Evolutionary conservation across 139 green algal genomes (phyloP).

Genomic region (Chlorella sp.): DNA sequence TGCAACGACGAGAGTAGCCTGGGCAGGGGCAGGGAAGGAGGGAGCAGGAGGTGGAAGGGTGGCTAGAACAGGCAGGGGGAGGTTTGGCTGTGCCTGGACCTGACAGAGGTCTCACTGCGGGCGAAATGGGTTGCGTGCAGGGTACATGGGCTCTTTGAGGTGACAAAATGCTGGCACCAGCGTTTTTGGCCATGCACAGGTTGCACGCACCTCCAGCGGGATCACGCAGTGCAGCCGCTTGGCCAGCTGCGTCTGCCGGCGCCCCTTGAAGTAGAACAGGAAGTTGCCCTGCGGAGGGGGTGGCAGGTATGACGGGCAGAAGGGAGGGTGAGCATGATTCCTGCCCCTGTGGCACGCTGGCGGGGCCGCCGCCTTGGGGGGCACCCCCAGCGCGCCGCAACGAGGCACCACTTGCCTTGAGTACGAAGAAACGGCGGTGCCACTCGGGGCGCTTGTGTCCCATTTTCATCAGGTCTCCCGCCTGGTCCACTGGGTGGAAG

Average conservation of each 20-base stretch:
- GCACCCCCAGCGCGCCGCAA: neutral
- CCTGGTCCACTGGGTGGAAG: constrained; percentile 8
- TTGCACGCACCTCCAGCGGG: constrained; percentile 22
- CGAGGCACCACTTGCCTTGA: constrained; percentile 4
- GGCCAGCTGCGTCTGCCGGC: neutral
- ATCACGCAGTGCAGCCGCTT: constrained; percentile 22
- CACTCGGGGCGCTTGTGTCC: neutral
- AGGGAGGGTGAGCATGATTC: neutral
- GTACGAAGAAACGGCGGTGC: constrained; percentile 33
- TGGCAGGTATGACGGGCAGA: too few species aligned
- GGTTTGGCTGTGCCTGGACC: too few species aligned
- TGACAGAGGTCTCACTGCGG: too few species aligned
- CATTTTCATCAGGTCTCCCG: constrained; percentile 23
- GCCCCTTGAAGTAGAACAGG: constrained; percentile 41
- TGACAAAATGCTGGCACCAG: too few species aligned
- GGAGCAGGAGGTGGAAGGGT: neutral
- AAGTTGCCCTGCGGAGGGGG: neutral
- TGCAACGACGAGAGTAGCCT: too few species aligned
- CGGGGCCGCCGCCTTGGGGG: too few species aligned
- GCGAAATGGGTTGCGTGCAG: too few species aligned
- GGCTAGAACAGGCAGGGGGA: neutral
- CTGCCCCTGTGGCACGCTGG: too few species aligned
- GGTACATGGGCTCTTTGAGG: too few species aligned
- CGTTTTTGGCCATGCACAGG: too few species aligned
- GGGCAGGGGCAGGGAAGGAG: neutral